Conservation (phyloP, 495 filamentous ascomycete genomes). For the Penicillium ucsense region DNA sequence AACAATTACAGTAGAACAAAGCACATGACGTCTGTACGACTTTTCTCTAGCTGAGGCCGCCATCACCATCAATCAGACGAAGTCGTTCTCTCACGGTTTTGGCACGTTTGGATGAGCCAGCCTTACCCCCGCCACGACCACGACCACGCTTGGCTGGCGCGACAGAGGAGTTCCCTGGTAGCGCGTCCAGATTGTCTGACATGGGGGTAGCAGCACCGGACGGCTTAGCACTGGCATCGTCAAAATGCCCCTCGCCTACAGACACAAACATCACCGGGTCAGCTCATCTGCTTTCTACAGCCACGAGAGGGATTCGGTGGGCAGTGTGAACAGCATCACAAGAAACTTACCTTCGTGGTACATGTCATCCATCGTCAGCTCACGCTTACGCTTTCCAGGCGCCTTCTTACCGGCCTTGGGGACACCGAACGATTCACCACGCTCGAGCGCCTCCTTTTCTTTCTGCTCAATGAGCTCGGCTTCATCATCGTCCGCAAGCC, state of each 20-base stretch:
- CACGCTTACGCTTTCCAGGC: conserved; percentile 56
- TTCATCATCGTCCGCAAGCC: conserved; percentile 92
- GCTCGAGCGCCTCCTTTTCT: conserved; percentile 68
- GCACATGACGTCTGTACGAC: no score
- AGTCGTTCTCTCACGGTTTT: conserved; percentile 86
- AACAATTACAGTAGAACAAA: no score
- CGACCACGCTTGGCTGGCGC: conserved; percentile 37
- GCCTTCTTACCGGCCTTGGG: conserved; percentile 48
- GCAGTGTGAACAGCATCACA: background rate
- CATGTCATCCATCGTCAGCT: conserved; percentile 86
- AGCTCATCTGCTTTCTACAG: conserved; percentile 1
- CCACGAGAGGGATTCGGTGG: no score
- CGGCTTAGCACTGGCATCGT: conserved; percentile 68
- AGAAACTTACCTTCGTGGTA: conserved; percentile 77
- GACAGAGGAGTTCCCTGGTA: conserved; percentile 32
- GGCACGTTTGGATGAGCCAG: conserved; percentile 63
- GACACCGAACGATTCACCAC: conserved; percentile 38
- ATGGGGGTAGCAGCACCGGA: conserved; percentile 78
- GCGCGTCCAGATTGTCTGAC: conserved; percentile 40
- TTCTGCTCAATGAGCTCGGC: conserved; percentile 83
- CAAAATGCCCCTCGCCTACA: conserved; percentile 87
- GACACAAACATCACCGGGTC: conserved; percentile 6
- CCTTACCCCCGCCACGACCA: conserved; percentile 35
- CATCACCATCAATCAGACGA: conserved; percentile 74
- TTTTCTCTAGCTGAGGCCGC: conserved; percentile 25